Evolutionary conservation across 441 rosid species (phyloP), one percentile per base, ranked within the genome.

Genomic region (Melastoma candidum): DNA sequence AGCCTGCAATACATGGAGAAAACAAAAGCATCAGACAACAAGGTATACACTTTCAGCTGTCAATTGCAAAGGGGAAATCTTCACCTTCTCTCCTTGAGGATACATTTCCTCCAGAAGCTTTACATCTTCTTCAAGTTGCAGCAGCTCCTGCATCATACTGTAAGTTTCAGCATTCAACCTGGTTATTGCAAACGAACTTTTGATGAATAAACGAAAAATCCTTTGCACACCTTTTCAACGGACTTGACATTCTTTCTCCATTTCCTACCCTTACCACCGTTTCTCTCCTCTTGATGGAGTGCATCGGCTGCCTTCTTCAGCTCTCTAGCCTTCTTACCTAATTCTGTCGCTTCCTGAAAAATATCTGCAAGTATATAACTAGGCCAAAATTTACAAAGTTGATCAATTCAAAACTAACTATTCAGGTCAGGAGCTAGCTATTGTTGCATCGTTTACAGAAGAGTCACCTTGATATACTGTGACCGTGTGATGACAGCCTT

Each of bases 81-180:
- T 52, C 64, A 94, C 99, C 95, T 84, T 76, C 71, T 94, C 99
- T 70, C 99, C 99, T 77, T 94, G 99, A 59, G 99, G 99, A 57
- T 94, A 89, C 84, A 87, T 71, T 77, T 94, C 99, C 74, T 94
- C 97, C 56, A 94, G 69, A 73, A 94, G 82, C 55, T 90, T 87
- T 48, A 94, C 97, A 63, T 94, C 97, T 76, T 94, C 97, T 65
- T 94, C 99, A 75, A 94, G 58, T 61, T 79, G 97, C 63, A 83
- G 85, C 77, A 94, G 55, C 63, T 94, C 99, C 97, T 94, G 78
- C 54, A 14, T 44, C 24, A 4, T 43, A 47, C 44, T 45, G 10
- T 14, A 3, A 54, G 47, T 8, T 9, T 13, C 25, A 49, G 22
- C 25, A 48, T 25, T 11, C 12, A 25, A 29, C 39, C 46, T 14